Evolutionary conservation across 83 land plant genomes (phyloP).

Genomic region (Picea engelmannii): DNA sequence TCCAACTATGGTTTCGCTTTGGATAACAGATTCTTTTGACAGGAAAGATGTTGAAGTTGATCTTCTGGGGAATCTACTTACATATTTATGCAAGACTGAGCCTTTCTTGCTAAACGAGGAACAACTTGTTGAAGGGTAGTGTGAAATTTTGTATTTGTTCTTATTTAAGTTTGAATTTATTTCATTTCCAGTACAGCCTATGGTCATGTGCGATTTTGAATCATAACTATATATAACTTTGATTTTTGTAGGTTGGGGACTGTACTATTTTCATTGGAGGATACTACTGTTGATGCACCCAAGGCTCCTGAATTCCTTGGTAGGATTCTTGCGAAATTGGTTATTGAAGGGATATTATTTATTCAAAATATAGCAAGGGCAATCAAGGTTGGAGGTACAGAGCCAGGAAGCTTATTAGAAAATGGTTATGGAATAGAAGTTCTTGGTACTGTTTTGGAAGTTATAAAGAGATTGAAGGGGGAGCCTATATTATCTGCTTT

Average conservation of each 20-base stretch:
- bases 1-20: too few relatives aligned
- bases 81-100: too few relatives aligned
- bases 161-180: background rate
- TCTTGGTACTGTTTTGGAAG: slow-evolving; percentile 35
- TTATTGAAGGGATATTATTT: slow-evolving; percentile 48
- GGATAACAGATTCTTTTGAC: too few relatives aligned
- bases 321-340: slow-evolving; percentile 52
- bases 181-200: background rate
- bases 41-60: too few relatives aligned
- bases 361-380: slow-evolving; percentile 51
- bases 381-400: slow-evolving; percentile 60
- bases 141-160: slow-evolving; percentile 10
- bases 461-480: slow-evolving; percentile 25
- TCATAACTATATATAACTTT: too few relatives aligned
- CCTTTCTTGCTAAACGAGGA: too few relatives aligned
- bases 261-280: slow-evolving; percentile 69
- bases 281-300: slow-evolving; percentile 85
- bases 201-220: background rate
- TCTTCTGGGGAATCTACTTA: too few relatives aligned
- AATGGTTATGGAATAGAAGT: slow-evolving; percentile 50
- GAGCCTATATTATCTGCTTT: slow-evolving; percentile 26
- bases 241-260: slow-evolving; percentile 57
- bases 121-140: slow-evolving; percentile 16
- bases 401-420: slow-evolving; percentile 49
- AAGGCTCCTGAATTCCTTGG: slow-evolving; percentile 87